These are phyloP conservation scores for Saturnispora quitensis DNA, from an alignment of 805 yeast species.

Conservation along the genomic window DNA sequence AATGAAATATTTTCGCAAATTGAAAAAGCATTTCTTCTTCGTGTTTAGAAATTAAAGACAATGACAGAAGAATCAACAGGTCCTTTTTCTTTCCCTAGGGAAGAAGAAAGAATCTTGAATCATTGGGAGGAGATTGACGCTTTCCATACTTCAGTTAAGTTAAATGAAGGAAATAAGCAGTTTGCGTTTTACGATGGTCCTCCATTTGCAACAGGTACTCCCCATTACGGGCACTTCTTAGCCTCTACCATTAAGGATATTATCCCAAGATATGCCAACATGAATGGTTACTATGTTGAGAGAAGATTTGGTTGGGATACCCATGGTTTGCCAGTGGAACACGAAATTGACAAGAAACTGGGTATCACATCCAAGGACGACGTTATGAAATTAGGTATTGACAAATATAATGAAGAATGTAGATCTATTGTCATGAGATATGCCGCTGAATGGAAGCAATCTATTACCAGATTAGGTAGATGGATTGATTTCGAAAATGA, in stretches of 20 bases:
- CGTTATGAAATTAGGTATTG: constrained; percentile 90
- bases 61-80: constrained; percentile 27
- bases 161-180: constrained; percentile 76
- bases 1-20: neutral
- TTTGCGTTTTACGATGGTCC: constrained; percentile 98
- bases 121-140: constrained; percentile 91
- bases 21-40: neutral
- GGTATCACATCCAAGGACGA: constrained; percentile 91
- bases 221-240: constrained; percentile 96
- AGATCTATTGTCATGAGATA: constrained; percentile 96
- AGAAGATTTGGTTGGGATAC: constrained; percentile 99
- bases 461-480: constrained; percentile 91
- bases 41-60: neutral
- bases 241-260: constrained; percentile 97
- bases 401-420: constrained; percentile 88
- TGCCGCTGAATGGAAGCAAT: constrained; percentile 88
- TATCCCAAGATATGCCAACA: constrained; percentile 94
- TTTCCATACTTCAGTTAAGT: constrained; percentile 76
- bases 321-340: constrained; percentile 97
- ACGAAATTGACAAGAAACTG: constrained; percentile 95
- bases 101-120: constrained; percentile 74
- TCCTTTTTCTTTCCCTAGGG: constrained; percentile 69
- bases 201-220: constrained; percentile 99
- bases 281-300: constrained; percentile 94
- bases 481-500: constrained; percentile 99